phyloP scores from a whole-genome alignment of 73 alveolate species.

The Paramecium pentaurelia region DNA sequence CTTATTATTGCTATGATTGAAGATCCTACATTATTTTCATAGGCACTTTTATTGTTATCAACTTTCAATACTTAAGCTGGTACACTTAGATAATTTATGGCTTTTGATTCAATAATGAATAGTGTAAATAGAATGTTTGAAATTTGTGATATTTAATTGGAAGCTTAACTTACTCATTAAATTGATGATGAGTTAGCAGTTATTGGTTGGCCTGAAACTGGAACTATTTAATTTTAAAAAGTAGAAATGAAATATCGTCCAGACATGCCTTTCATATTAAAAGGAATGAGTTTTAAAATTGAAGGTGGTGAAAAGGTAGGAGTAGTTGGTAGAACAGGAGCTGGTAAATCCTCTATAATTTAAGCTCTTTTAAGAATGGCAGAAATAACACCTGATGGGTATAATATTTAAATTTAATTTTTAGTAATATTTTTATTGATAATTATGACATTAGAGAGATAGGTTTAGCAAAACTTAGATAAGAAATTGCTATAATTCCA shows the following conservation, averaged over 20 bases:
- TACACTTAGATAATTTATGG: slow-evolving; percentile 46
- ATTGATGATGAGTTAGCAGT: not conserved
- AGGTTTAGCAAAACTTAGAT: slow-evolving; percentile 70
- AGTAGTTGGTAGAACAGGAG: slow-evolving; percentile 87
- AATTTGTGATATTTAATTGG: slow-evolving; percentile 1
- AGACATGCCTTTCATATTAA: slow-evolving; percentile 59
- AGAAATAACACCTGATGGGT: slow-evolving; percentile 72
- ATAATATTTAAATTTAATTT: not conserved
- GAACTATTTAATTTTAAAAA: not conserved
- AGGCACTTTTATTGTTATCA: not conserved
- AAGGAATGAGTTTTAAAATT: slow-evolving; percentile 60
- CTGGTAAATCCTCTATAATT: slow-evolving; percentile 80
- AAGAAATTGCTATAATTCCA: slow-evolving; percentile 73
- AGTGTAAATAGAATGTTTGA: slow-evolving; percentile 38
- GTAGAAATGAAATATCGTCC: slow-evolving; percentile 64
- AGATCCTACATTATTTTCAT: not conserved
- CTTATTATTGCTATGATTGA: slow-evolving; percentile 17
- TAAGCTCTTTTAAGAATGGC: slow-evolving; percentile 81
- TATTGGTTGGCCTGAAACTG: not conserved
- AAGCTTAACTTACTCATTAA: not conserved
- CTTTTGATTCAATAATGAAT: slow-evolving; percentile 48
- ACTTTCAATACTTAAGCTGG: slow-evolving; percentile 34
- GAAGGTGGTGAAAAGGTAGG: slow-evolving; percentile 70
- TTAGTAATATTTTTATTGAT: slow-evolving; percentile 66
- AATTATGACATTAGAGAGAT: slow-evolving; percentile 72